Evolutionary conservation across 2,329 filamentous ascomycete genomes (phyloP).

Genomic region (Aspergillus hortae): DNA sequence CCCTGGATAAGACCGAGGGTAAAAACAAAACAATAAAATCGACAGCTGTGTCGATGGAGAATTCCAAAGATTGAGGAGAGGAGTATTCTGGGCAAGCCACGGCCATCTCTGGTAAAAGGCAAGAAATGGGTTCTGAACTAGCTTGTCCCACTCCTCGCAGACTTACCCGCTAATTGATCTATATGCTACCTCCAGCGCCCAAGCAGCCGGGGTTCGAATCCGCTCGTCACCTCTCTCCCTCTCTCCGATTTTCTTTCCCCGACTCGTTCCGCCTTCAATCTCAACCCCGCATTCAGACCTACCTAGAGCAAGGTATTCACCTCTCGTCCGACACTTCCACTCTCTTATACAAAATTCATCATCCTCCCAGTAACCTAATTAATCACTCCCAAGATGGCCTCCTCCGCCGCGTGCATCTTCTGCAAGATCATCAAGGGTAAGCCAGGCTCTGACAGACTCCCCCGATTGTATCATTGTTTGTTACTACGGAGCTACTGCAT

Average conservation of each 20-base stretch:
- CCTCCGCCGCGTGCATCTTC: constrained; percentile 75
- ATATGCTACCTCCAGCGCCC: constrained; percentile 1
- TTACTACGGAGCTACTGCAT: not conserved
- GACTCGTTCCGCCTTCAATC: constrained; percentile 7
- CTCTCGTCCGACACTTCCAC: constrained; percentile 9
- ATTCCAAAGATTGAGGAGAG: constrained; percentile 59
- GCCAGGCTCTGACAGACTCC: not conserved
- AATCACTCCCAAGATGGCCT: constrained; percentile 17
- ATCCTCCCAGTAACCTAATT: not conserved
- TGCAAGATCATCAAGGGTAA: constrained; percentile 96
- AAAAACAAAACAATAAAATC: constrained; percentile 36
- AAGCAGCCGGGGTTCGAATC: constrained; percentile 27
- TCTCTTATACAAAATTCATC: not conserved
- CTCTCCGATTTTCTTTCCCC: constrained; percentile 11
- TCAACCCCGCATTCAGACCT: constrained; percentile 15
- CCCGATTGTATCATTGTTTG: not conserved
- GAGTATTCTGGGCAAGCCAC: constrained; percentile 61
- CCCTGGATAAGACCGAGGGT: not conserved
- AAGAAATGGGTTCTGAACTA: constrained; percentile 71
- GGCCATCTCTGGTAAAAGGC: constrained; percentile 79
- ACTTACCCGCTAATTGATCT: not conserved
- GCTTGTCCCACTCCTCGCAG: constrained; percentile 63
- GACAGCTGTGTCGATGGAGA: constrained; percentile 43
- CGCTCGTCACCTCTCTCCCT: not conserved
- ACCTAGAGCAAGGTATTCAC: constrained; percentile 1